These are phyloP conservation scores for Penicillium canescens DNA, from an alignment of 495 filamentous ascomycete species.

Conservation along the genomic window DNA sequence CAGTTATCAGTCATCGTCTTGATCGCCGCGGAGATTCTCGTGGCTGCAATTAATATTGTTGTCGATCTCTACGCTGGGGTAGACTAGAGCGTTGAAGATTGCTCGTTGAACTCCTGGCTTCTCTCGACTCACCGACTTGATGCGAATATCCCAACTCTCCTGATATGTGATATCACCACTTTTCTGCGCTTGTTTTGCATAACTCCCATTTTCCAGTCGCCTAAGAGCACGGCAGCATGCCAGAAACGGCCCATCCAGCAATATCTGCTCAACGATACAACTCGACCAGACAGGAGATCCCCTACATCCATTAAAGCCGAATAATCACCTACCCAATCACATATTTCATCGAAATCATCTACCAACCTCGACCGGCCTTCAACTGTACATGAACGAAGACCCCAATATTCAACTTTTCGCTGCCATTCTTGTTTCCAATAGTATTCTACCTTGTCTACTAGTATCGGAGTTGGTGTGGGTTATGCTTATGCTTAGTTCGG, in stretches of 20 bases:
- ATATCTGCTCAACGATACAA: neutral
- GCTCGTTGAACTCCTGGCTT: conserved; percentile 82
- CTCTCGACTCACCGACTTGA: neutral
- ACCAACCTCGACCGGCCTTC: neutral
- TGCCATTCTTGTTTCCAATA: conserved; percentile 8
- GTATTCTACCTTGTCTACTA: conserved; percentile 6
- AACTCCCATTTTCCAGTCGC: neutral
- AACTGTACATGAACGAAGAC: conserved; percentile 8
- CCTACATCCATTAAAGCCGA: neutral
- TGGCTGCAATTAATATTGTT: conserved; percentile 91
- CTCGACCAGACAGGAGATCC: neutral
- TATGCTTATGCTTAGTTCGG: neutral
- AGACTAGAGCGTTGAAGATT: conserved; percentile 73
- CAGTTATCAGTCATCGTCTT: conserved; percentile 74
- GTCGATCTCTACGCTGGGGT: conserved; percentile 91
- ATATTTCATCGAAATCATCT: neutral
- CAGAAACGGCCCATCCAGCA: too few relatives aligned
- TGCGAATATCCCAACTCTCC: neutral
- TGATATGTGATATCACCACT: neutral
- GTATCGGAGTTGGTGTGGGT: conserved; percentile 15
- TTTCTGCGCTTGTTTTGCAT: neutral
- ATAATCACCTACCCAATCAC: neutral
- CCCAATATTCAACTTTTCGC: neutral
- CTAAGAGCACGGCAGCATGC: neutral
- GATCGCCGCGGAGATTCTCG: conserved; percentile 93